Evolutionary conservation across 2,329 filamentous ascomycete genomes (phyloP), one percentile per base, ranked within the genome.

Genomic region (Stylonectria norvegica): DNA sequence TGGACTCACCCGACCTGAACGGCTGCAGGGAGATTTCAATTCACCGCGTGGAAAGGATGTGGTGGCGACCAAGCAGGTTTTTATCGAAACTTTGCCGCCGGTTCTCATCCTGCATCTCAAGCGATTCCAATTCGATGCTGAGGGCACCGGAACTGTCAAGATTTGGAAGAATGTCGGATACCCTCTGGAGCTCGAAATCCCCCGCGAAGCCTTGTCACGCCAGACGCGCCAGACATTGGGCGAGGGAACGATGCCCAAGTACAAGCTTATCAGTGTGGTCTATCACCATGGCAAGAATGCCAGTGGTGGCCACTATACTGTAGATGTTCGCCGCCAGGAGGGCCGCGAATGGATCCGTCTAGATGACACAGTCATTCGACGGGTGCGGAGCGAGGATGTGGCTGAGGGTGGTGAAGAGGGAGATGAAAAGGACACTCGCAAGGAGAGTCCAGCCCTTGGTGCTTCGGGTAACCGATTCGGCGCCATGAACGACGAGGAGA

Each of bases 161-260:
- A 95, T 97, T 49, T 96, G 91, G 88, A 98, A 97, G 72, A 95
- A 91, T 70, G 76, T 98, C 43, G 91, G 89, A 15, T 98, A 98
- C 59, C 93, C 93, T 0, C 72, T 98, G 19, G 90, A 97, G 58
- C 75, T 98, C 36, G 91, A 97, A 61, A 89, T 98, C 48, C 93
- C 93, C 1, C 85, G 84, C 42, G 91, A 97, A 60, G 85, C 89
- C 8, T 85, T 98, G 57, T 85, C 89, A 9, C 81, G 84, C 20
- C 79, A 85, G 57, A 85, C 83, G 61, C 75, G 75, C 31, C 71
- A 86, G 48, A 71, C 76, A 18, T 71, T 79, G 12, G 81, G 84
- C 49, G 82, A 83, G 30, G 62, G 64, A n/a, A 79, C 81, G 2
- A 72, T 87, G 44, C 89, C 90, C 4, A 86, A 83, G 60, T 98